Percentiles rank a stretch among this genome's conserved stretches.
These are phyloP conservation scores for Tolypocladium ovalisporum DNA, from an alignment of 2,329 filamentous ascomycete genomes.

Conservation along the genomic window DNA sequence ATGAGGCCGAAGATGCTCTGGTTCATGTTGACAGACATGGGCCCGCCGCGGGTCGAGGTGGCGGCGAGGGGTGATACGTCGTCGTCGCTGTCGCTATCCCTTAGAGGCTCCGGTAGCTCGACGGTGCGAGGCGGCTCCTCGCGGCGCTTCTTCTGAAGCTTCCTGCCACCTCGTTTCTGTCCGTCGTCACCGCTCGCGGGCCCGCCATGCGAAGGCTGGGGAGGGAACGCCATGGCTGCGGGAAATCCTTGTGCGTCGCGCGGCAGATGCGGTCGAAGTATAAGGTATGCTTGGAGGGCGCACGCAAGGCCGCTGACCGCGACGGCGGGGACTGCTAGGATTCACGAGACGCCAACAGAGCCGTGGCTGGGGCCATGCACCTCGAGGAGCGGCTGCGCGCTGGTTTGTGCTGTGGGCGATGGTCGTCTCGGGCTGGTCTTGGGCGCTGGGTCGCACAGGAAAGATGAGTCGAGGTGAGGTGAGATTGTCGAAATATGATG, in stretches of 20 bases:
- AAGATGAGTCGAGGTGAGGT: not conserved
- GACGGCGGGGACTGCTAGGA: not conserved
- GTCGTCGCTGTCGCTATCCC: conserved; percentile 36
- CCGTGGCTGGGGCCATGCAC: not conserved
- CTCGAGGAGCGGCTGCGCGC: not conserved
- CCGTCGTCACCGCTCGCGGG: not conserved
- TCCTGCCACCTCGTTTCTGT: conserved; percentile 16
- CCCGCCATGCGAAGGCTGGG: not conserved
- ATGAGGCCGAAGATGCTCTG: conserved; percentile 92
- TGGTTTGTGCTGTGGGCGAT: not conserved
- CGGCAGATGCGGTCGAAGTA: not conserved
- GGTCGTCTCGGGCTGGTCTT: not conserved
- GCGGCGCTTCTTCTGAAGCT: conserved; percentile 32
- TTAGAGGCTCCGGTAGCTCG: conserved; percentile 43
- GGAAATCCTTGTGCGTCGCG: not conserved
- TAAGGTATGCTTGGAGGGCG: not conserved
- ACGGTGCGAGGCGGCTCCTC: conserved; percentile 24
- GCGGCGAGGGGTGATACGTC: conserved; percentile 32
- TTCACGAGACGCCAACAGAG: not conserved
- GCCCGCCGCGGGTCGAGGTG: conserved; percentile 28
- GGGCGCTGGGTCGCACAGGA: not conserved
- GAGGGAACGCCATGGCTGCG: conserved; percentile 1
- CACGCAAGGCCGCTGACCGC: not conserved
- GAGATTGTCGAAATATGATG: not conserved
- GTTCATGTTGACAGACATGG: conserved; percentile 66